Base-by-base conservation (phyloP, 1,284 basidiomycete genomes). In the Singerocomus rubriflavus region DNA sequence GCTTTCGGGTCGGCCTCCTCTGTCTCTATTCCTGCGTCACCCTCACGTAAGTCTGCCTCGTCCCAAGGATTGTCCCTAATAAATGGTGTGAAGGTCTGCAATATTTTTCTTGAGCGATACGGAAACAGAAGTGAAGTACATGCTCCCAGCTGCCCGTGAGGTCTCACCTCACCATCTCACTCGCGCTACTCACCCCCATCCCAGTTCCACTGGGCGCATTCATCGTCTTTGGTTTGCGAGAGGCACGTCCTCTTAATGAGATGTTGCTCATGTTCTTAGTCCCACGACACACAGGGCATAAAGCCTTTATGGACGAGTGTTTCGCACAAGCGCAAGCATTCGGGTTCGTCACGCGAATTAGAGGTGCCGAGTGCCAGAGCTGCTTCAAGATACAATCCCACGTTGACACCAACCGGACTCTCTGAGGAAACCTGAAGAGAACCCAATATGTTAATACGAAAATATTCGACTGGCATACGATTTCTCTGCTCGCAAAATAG, bases 131-230 rank as follows among this genome's bases (percentile, higher is more conserved):
- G 71, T 75, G 57, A 70, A 74, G 7, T 79, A 76, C 58, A 73
- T 83, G 68, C 65, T 79, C 12, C 74, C 78, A 52, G 80, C 80
- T 25, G 68, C 74, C 21, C 57, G 80, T 82, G 52, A 63, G 76
- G 65, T 17, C 36, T 25, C 40, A 42, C 10, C 21, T 41, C 17
- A 6, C 31, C 25, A 35, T 45, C 12, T 27, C 29, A 11, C 26
- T 50, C 16, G 30, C 41, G 6, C 25, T 38, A 31, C 41, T 58
- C 51, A 39, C 25, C 48, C 16, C 41, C 2, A 41, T 39, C 35
- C 6, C 48, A 75, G 76, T 81, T 17, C 78, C 79, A 2, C 54
- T 79, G 10, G 67, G 63, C 0, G 71, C 74, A 6, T 68, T 75
- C 49, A 52, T 78, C 25, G 61, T 78, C 3, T 77, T 81, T 57